phyloP scores from a whole-genome alignment of 768 basidiomycete species.

The Agaricus blazei region DNA sequence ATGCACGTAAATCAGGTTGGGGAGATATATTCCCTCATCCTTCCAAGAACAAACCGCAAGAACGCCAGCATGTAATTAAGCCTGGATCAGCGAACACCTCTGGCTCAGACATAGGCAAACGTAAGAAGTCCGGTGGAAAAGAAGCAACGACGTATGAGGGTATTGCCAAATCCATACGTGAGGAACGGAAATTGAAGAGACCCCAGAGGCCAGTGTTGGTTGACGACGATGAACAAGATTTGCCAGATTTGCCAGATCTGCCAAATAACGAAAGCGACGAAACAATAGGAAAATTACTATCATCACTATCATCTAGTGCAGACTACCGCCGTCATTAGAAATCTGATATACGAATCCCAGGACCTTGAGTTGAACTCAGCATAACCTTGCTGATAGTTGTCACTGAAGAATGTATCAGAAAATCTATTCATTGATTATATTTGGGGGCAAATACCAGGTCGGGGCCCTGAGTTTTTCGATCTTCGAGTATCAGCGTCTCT shows the following conservation, averaged over 20 bases:
- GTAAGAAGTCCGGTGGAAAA: constrained; percentile 16
- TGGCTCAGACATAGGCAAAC: constrained; percentile 49
- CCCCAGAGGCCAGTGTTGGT: constrained; percentile 6
- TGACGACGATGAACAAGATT: neutral
- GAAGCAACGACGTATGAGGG: constrained; percentile 17
- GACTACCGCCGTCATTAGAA: constrained; percentile 28
- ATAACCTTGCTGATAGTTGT: constrained; percentile 77
- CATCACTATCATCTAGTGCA: no score
- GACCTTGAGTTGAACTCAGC: constrained; percentile 82
- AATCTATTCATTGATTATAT: neutral
- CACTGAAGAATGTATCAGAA: constrained; percentile 32
- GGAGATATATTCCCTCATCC: constrained; percentile 93
- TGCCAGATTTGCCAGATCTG: no score
- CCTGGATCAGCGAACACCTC: neutral
- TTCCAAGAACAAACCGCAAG: constrained; percentile 72
- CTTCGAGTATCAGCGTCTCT: constrained; percentile 45
- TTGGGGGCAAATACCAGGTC: constrained; percentile 37
- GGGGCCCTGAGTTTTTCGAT: constrained; percentile 31
- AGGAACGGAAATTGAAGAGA: constrained; percentile 19
- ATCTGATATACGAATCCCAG: constrained; percentile 86
- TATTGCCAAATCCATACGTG: constrained; percentile 20
- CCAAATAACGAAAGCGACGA: no score
- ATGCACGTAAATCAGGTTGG: constrained; percentile 91
- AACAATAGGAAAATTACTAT: no score
- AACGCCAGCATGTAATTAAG: constrained; percentile 31